Evolutionary conservation across 495 filamentous ascomycete species (phyloP), one percentile per base, ranked within the genome.

Genomic region (Annulohypoxylon nitens): DNA sequence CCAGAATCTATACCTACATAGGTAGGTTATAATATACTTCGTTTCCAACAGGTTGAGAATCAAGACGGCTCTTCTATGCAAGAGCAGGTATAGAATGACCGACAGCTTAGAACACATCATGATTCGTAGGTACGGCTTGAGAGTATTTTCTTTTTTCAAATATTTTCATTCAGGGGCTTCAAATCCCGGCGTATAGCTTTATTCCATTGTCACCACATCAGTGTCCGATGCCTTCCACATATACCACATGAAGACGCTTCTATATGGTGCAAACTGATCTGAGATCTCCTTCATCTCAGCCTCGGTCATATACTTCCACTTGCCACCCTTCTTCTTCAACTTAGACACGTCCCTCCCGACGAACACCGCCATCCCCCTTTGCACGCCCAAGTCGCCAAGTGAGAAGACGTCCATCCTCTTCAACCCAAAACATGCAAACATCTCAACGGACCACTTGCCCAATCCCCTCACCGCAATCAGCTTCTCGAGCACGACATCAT

Each of bases 231-330:
- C 87, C 58, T 90, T 84, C 95, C 95, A 98, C 93, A 97, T 78
- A 58, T 78, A 78, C 78, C 69, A 69, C 78, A 80, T 83, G 58
- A 80, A 88, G 82, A 84, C 80, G 87, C 90, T 85, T 65, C 93
- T 88, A 80, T 94, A 98, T 2, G 95, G 95, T 36, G 87, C 85
- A 76, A 97, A 99, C 78, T 87, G 89, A 9, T 91, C 93, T 2
- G 93, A 89, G 60, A 91, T 81, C 73, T 95, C 90, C 73, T 92
- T 78, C 96, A 99, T 98, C 73, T 99, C 96, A 64, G 88, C 87
- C 81, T 99, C 96, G 11, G 86, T 85, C 93, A 98, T 96, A 77
- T 97, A 99, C 85, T 98, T 98, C 89, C 93, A 97, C 84, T 98
- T 98, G 61, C 93, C 93, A 23, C 91, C 91, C 74, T 93, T 93